Base-by-base conservation (phyloP, 805 yeast species). In the Metschnikowia baotianmanensis region DNA sequence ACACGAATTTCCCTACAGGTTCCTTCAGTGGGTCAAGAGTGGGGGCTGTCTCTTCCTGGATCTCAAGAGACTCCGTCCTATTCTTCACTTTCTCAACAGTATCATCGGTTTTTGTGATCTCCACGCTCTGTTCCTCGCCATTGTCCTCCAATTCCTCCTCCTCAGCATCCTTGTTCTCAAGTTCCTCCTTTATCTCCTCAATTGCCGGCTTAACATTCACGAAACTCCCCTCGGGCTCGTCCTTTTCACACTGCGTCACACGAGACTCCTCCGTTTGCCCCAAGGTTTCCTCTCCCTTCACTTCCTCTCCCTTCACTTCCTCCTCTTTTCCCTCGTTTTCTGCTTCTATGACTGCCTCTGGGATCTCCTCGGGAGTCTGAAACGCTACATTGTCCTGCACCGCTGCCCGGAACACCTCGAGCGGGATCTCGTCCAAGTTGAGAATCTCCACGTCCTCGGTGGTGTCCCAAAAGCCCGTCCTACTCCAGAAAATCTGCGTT, bases 401-500 rank as follows among this genome's bases (percentile, higher is more conserved):
- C 20, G 43, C 35, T 16, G 30, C 42, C 5, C 38, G 35, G 42
- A 50, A 50, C 9, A 32, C 31, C 2, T 40, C 53, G 12, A 41
- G 31, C 12, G 42, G 40, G 27, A 43, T 42, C 20, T 51, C 55
- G 23, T 50, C 55, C 20, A 47, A 32, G 19, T 39, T 35, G 36
- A 43, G 37, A 33, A 58, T 59, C 36, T 58, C 56, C 10, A 64
- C 48, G 43, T 64, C 69, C 29, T 63, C 68, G 5, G 62, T 67
- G 28, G 71, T 58, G 43, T 82, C 86, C 90, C 91, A 85, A 22
- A 81, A 72, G 5, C 97, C 97, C 17, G 83, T 61, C 48, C 87
- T 80, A 7, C 95, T 72, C 91, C 95, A 91, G 63, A 83, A 86
- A 48, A 90, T 69, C 56, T 83, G 82, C 30, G 78, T 76, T 39